Percentiles rank a stretch among this genome's conserved stretches.
phyloP scores from a whole-genome alignment of 768 basidiomycete genomes.

The Sarcodon aspratus region DNA sequence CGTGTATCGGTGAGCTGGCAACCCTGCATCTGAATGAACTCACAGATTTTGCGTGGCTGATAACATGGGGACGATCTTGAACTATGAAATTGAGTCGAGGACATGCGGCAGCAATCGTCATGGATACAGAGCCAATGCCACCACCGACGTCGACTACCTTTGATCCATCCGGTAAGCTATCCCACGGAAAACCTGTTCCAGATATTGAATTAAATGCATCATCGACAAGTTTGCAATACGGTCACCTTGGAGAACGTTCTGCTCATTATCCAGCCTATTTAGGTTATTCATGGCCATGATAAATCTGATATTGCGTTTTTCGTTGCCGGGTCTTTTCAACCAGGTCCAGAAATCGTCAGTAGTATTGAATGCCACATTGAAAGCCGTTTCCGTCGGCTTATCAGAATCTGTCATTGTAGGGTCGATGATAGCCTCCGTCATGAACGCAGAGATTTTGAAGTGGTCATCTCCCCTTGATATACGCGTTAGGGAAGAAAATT shows the following conservation, averaged over 20 bases:
- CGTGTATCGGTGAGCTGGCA: too few relatives aligned
- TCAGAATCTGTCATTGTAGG: conserved; percentile 5
- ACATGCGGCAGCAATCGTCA: conserved; percentile 8
- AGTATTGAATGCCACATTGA: conserved; percentile 11
- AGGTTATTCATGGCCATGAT: conserved; percentile 13
- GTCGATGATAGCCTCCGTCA: conserved; percentile 11
- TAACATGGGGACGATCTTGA: conserved; percentile 6
- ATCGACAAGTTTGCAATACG: too few relatives aligned
- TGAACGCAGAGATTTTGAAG: conserved; percentile 9
- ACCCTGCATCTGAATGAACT: too few relatives aligned
- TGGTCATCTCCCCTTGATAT: conserved; percentile 9
- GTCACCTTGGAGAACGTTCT: conserved; percentile 12
- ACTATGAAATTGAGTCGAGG: conserved; percentile 8
- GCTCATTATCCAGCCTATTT: too few relatives aligned
- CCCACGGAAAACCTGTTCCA: conserved; percentile 8
- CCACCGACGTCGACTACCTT: conserved; percentile 10
- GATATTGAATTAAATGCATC: not conserved
- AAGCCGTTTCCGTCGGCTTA: conserved; percentile 9
- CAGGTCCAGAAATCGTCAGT: conserved; percentile 10
- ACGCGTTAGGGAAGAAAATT: not conserved
- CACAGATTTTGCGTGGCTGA: not conserved
- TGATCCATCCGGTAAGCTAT: conserved; percentile 4
- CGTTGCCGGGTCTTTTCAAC: conserved; percentile 15
- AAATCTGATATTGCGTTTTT: conserved; percentile 9
- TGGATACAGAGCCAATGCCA: conserved; percentile 9